phyloP scores from a whole-genome alignment of 2,329 filamentous ascomycete genomes.

The Penicillium sp. region DNA sequence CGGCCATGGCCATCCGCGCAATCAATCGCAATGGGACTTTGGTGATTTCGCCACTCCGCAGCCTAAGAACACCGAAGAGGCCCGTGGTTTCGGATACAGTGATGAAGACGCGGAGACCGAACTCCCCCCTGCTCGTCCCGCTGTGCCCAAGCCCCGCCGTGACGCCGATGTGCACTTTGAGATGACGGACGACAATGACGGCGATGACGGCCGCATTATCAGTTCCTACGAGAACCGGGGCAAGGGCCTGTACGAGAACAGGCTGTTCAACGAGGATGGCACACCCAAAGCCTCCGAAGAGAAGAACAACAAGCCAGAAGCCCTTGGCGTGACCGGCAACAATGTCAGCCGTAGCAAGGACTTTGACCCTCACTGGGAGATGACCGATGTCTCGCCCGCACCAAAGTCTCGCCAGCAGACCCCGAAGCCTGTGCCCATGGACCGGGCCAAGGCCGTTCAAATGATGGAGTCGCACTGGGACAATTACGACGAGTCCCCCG shows the following conservation, averaged over 20 bases:
- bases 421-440: slow-evolving; percentile 55
- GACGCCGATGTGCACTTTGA: slow-evolving; percentile 84
- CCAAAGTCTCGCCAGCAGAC: slow-evolving; percentile 43
- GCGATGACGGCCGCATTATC: slow-evolving; percentile 42
- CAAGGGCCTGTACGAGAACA: slow-evolving; percentile 74
- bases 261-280: slow-evolving; percentile 66
- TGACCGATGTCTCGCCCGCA: slow-evolving; percentile 59
- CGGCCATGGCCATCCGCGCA: slow-evolving; percentile 45
- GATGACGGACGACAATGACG: slow-evolving; percentile 71
- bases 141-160: slow-evolving; percentile 69
- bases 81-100: slow-evolving; percentile 75
- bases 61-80: slow-evolving; percentile 66
- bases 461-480: slow-evolving; percentile 68
- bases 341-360: slow-evolving; percentile 72
- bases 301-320: slow-evolving; percentile 33
- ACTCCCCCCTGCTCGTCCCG: slow-evolving; percentile 53
- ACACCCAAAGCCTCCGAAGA: slow-evolving; percentile 50
- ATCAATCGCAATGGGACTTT: slow-evolving; percentile 80
- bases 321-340: slow-evolving; percentile 71
- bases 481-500: slow-evolving; percentile 41
- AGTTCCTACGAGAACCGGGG: slow-evolving; percentile 66
- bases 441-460: slow-evolving; percentile 69
- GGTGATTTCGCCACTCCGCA: slow-evolving; percentile 82
- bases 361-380: slow-evolving; percentile 75
- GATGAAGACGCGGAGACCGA: slow-evolving; percentile 66